phyloP scores from a whole-genome alignment of 768 basidiomycete genomes.

The Hygrocybe coccinea region DNA sequence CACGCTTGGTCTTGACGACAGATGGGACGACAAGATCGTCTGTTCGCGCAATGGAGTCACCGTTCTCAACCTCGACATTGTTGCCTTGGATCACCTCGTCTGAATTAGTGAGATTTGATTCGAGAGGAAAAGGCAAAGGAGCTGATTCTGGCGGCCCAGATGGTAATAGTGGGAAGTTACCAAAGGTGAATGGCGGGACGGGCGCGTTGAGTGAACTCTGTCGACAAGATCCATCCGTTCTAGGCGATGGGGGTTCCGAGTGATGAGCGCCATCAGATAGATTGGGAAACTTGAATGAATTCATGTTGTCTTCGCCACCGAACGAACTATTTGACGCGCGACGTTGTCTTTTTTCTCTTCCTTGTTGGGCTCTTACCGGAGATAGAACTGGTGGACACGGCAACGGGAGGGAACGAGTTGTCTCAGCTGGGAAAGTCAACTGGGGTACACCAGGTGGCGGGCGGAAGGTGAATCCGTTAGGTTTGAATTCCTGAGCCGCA shows the following conservation, averaged over 20 bases:
- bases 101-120: conserved; percentile 11
- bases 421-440: conserved; percentile 39
- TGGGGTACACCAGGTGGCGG: conserved; percentile 62
- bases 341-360: conserved; percentile 75
- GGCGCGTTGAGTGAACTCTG: conserved; percentile 38
- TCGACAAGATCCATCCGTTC: conserved; percentile 10
- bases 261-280: conserved; percentile 44
- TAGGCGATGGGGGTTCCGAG: conserved; percentile 37
- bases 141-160: conserved; percentile 25
- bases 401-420: conserved; percentile 24
- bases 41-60: conserved; percentile 21
- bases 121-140: conserved; percentile 10
- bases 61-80: conserved; percentile 30
- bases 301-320: conserved; percentile 52
- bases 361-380: conserved; percentile 50
- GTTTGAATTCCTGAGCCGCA: conserved; percentile 78
- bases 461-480: conserved; percentile 71
- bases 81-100: conserved; percentile 32
- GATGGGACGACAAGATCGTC: conserved; percentile 24
- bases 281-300: conserved; percentile 73
- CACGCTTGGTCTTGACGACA: conserved; percentile 46
- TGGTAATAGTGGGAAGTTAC: conserved; percentile 49
- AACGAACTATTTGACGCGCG: conserved; percentile 45
- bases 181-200: conserved; percentile 62
- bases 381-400: conserved; percentile 32